phyloP scores from a whole-genome alignment of 495 filamentous ascomycete species.

The Trichoderma gamsii region DNA sequence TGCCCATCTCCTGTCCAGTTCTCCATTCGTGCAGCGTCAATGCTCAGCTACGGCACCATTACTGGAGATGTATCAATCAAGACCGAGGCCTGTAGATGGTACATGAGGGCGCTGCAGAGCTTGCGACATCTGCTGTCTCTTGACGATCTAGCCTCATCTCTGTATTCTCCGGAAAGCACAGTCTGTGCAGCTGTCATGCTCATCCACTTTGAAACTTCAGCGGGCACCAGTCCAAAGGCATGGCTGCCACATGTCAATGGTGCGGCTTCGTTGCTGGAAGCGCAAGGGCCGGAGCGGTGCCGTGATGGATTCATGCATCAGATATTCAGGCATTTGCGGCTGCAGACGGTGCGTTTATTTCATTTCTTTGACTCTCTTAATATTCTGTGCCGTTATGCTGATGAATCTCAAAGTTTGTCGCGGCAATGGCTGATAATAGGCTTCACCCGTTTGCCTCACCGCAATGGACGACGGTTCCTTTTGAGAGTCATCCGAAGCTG shows the following conservation, averaged over 20 bases:
- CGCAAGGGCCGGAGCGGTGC: background rate
- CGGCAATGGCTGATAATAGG: constrained; percentile 9
- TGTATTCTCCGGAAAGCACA: background rate
- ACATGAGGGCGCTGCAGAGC: constrained; percentile 12
- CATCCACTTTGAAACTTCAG: constrained; percentile 13
- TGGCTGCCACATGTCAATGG: constrained; percentile 12
- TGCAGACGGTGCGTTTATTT: constrained; percentile 5
- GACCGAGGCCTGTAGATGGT: constrained; percentile 3
- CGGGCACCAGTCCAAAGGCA: background rate
- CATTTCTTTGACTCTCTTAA: background rate
- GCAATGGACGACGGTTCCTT: constrained; percentile 4
- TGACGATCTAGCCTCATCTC: background rate
- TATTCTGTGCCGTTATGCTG: background rate
- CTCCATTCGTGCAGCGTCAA: background rate
- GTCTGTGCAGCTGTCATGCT: constrained; percentile 14
- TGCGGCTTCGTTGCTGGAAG: constrained; percentile 5
- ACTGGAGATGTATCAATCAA: constrained; percentile 9
- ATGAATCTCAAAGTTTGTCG: background rate
- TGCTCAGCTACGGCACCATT: constrained; percentile 9
- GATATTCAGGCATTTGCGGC: constrained; percentile 10
- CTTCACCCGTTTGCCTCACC: constrained; percentile 7
- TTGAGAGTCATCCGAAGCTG: constrained; percentile 9
- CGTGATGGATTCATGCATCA: constrained; percentile 7
- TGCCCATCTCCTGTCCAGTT: background rate
- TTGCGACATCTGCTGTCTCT: background rate